These are phyloP conservation scores for Neofusicoccum ribis DNA, from an alignment of 2,329 filamentous ascomycete species.

Conservation along the genomic window DNA sequence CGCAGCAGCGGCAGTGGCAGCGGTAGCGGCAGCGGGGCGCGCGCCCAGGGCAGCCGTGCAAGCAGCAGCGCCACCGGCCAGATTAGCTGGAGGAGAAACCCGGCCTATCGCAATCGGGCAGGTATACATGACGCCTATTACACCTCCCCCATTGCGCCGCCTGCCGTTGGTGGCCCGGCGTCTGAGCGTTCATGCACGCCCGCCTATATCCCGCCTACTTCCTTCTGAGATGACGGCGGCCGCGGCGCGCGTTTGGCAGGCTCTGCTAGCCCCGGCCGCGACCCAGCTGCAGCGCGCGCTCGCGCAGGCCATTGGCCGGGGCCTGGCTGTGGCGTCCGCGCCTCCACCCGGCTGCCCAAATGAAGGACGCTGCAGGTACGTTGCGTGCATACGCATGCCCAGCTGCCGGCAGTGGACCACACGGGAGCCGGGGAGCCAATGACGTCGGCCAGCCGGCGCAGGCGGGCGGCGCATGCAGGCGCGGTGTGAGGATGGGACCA, in stretches of 20 bases:
- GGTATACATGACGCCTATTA: neutral
- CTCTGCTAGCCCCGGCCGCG: no score
- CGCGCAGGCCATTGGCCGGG: no score
- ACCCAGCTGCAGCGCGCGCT: no score
- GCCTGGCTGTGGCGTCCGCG: neutral
- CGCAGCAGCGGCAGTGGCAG: neutral
- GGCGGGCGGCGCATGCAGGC: neutral
- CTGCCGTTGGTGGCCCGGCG: neutral
- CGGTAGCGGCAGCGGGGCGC: neutral
- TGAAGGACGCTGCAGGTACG: conserved; percentile 15
- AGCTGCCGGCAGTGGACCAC: conserved; percentile 6
- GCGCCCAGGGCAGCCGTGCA: neutral
- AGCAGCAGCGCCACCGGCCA: neutral
- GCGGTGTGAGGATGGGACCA: neutral
- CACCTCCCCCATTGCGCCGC: neutral
- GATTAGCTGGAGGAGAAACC: neutral
- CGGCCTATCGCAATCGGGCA: neutral
- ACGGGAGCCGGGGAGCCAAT: neutral
- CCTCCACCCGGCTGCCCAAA: neutral
- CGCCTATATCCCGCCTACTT: neutral
- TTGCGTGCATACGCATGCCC: conserved; percentile 11
- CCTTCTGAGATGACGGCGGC: neutral
- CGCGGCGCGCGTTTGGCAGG: no score
- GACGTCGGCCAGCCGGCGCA: neutral
- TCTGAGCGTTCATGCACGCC: neutral